These are phyloP conservation scores for Piloderma croceum DNA, from an alignment of 768 basidiomycete genomes.

Conservation along the genomic window DNA sequence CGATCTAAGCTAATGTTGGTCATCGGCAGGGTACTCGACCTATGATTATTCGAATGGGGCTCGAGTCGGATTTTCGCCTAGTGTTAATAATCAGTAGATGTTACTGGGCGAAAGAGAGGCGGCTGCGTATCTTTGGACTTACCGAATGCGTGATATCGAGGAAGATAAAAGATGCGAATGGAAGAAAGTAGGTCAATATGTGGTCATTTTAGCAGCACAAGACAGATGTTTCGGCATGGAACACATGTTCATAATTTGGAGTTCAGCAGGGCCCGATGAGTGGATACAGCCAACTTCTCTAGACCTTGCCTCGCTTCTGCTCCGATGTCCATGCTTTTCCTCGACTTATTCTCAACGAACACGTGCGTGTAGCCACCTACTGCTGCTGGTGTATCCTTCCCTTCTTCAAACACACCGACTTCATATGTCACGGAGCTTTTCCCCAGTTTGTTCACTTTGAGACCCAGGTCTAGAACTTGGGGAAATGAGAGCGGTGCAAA, in stretches of 20 bases:
- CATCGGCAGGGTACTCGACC: conserved; percentile 47
- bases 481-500: conserved; percentile 73
- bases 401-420: conserved; percentile 65
- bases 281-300: too few relatives aligned
- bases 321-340: conserved; percentile 51
- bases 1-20: background rate
- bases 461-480: conserved; percentile 59
- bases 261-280: too few relatives aligned
- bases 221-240: too few relatives aligned
- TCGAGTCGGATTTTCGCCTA: conserved; percentile 54
- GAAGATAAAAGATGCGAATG: too few relatives aligned
- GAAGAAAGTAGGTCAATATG: too few relatives aligned
- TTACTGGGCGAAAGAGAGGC: too few relatives aligned
- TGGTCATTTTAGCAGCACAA: too few relatives aligned
- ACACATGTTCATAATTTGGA: too few relatives aligned
- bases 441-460: conserved; percentile 64
- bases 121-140: too few relatives aligned
- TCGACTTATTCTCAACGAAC: conserved; percentile 60
- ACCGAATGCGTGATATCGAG: too few relatives aligned
- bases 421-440: conserved; percentile 76
- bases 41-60: conserved; percentile 53
- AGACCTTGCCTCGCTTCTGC: conserved; percentile 42
- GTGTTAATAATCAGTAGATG: conserved; percentile 39
- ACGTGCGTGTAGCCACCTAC: conserved; percentile 74
- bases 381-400: conserved; percentile 33